These are phyloP conservation scores for Paraphoma sp. DNA, from an alignment of 2,329 filamentous ascomycete species.

Conservation along the genomic window DNA sequence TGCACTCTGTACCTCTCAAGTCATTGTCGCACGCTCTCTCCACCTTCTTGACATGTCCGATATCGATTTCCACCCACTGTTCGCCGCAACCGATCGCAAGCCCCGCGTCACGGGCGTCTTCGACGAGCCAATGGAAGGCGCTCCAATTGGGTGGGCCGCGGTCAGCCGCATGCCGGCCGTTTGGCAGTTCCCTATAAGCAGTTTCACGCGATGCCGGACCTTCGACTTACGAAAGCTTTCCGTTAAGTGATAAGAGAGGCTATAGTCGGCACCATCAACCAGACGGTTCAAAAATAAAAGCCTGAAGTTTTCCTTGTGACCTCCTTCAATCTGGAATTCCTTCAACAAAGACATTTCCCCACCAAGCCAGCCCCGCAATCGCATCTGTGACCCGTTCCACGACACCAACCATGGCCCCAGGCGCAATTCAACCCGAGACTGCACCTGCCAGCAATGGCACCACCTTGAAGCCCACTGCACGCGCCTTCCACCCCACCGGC, in stretches of 20 bases:
- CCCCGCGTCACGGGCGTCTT: constrained; percentile 14
- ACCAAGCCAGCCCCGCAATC: constrained; percentile 23
- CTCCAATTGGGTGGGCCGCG: constrained; percentile 27
- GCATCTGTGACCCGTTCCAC: constrained; percentile 15
- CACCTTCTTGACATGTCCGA: background rate
- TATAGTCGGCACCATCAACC: constrained; percentile 28
- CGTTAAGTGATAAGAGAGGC: constrained; percentile 28
- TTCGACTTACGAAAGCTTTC: constrained; percentile 20
- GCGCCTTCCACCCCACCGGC: constrained; percentile 46
- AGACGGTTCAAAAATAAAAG: constrained; percentile 28
- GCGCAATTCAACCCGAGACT: constrained; percentile 38
- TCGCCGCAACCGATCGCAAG: background rate
- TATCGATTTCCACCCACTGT: background rate
- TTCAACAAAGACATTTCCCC: constrained; percentile 11
- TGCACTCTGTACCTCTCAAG: background rate
- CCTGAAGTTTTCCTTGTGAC: constrained; percentile 1
- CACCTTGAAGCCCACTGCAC: constrained; percentile 46
- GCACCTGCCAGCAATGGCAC: constrained; percentile 34
- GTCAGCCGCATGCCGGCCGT: constrained; percentile 25
- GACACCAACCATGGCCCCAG: constrained; percentile 41
- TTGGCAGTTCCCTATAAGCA: constrained; percentile 20
- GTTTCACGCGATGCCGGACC: constrained; percentile 19
- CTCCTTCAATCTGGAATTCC: constrained; percentile 9
- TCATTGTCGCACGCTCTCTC: background rate
- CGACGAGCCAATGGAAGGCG: constrained; percentile 25